Percentiles rank a stretch among this genome's conserved stretches.
Evolutionary conservation across 257 asterid genomes (phyloP).

Genomic region (Dorcoceras hygrometricum): DNA sequence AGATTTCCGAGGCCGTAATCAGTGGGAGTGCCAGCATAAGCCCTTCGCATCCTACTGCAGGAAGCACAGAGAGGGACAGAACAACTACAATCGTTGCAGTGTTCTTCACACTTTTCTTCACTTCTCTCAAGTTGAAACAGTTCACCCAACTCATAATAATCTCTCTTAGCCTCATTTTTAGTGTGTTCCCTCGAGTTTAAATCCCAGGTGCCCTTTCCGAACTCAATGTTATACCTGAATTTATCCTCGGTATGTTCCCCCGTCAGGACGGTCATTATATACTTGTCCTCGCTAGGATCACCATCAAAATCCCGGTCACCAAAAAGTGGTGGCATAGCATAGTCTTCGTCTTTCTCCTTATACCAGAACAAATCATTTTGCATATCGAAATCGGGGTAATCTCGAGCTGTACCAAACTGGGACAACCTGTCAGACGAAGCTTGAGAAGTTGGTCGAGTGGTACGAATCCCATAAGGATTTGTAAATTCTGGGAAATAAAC

Average conservation of each 20-base stretch:
- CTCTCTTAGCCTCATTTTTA: constrained; percentile 32
- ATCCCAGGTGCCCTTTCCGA: constrained; percentile 31
- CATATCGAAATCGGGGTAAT: constrained; percentile 89
- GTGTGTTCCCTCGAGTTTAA: constrained; percentile 22
- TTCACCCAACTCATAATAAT: constrained; percentile 39
- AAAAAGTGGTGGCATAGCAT: constrained; percentile 52
- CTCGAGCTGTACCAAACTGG: constrained; percentile 90
- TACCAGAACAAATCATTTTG: constrained; percentile 82
- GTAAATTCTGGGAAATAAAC: constrained; percentile 62
- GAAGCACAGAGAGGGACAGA: constrained; percentile 51
- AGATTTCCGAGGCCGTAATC: constrained; percentile 27
- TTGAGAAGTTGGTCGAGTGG: constrained; percentile 55
- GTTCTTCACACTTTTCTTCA: constrained; percentile 21
- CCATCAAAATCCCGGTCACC: constrained; percentile 41
- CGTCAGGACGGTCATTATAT: constrained; percentile 44
- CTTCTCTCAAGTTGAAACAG: constrained; percentile 34
- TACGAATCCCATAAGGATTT: constrained; percentile 74
- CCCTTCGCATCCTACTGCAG: constrained; percentile 29
- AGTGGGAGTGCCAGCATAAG: constrained; percentile 17
- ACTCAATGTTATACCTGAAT: constrained; percentile 18
- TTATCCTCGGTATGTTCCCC: constrained; percentile 32
- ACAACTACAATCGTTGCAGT: constrained; percentile 32
- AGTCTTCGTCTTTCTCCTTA: constrained; percentile 82
- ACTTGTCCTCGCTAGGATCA: constrained; percentile 82
- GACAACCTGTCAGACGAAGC: constrained; percentile 82